These are phyloP conservation scores for Diaporthe eres DNA, from an alignment of 2,329 filamentous ascomycete genomes.

Conservation along the genomic window DNA sequence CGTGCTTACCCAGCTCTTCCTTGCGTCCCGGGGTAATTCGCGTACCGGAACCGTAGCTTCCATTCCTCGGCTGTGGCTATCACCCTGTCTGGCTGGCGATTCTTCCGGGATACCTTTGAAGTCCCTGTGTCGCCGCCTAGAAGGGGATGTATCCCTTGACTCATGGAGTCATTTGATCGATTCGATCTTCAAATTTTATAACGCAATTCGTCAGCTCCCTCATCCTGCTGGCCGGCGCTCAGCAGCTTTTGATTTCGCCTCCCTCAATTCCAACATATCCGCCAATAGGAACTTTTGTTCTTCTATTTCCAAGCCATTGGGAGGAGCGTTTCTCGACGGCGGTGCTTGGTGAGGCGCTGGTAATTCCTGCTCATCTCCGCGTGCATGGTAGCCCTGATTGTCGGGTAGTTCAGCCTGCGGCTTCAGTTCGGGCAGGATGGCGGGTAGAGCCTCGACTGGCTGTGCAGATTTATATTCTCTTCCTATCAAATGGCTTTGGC, in stretches of 20 bases:
- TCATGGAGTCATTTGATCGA: neutral
- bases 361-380: slow-evolving; percentile 39
- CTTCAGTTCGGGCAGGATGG: slow-evolving; percentile 38
- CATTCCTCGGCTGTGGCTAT: neutral
- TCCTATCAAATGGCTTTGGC: neutral
- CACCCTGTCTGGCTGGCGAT: neutral
- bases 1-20: neutral
- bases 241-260: slow-evolving; percentile 26
- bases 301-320: slow-evolving; percentile 38
- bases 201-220: neutral
- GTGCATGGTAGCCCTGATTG: slow-evolving; percentile 34
- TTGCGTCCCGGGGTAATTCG: neutral
- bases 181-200: neutral
- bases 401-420: slow-evolving; percentile 41
- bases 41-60: neutral
- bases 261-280: slow-evolving; percentile 37
- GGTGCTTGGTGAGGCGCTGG: slow-evolving; percentile 40
- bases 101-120: neutral
- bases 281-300: slow-evolving; percentile 41
- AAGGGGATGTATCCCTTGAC: neutral
- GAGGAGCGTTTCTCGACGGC: slow-evolving; percentile 30
- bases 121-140: neutral
- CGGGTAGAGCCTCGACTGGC: slow-evolving; percentile 36
- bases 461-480: neutral
- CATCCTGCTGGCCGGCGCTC: slow-evolving; percentile 36